Evolutionary conservation across 1,139 yeast species (phyloP).

Genomic region (Blastobotrys persicus): DNA sequence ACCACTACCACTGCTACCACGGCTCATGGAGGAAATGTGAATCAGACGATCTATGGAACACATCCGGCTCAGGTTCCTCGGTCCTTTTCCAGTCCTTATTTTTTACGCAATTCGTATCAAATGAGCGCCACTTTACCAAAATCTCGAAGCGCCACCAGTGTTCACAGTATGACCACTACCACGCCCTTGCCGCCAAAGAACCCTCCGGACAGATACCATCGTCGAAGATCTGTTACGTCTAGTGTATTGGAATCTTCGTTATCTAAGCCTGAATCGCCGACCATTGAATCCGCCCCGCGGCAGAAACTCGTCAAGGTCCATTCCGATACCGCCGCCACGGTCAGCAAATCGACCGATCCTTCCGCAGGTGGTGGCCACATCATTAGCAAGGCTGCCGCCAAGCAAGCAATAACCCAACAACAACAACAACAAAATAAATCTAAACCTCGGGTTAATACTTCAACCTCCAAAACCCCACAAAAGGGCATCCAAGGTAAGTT

Average conservation of each 20-base stretch:
- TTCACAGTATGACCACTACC: conserved; percentile 3
- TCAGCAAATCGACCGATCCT: too few species aligned
- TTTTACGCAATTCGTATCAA: conserved; percentile 3
- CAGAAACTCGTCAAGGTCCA: background rate
- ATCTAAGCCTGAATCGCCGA: background rate
- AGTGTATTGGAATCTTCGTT: background rate
- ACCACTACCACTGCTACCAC: background rate
- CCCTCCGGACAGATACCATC: conserved; percentile 34
- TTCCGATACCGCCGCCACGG: background rate
- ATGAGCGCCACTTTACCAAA: background rate
- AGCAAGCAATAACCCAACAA: background rate
- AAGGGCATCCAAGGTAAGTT: background rate
- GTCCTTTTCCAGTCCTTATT: conserved; percentile 6
- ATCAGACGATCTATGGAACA: conserved; percentile 4
- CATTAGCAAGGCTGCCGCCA: background rate
- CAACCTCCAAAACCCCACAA: conserved; percentile 1
- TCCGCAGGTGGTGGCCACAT: too few species aligned
- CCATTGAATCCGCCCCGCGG: background rate
- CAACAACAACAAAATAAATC: too few species aligned
- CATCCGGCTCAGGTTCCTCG: conserved; percentile 6
- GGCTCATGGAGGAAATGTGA: background rate
- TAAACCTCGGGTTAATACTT: background rate
- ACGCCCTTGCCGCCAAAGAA: conserved; percentile 5
- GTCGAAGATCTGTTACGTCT: conserved; percentile 21
- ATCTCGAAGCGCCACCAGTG: background rate